These are phyloP conservation scores for Exserohilum turcica DNA, from an alignment of 2,329 filamentous ascomycete species.

Conservation along the genomic window DNA sequence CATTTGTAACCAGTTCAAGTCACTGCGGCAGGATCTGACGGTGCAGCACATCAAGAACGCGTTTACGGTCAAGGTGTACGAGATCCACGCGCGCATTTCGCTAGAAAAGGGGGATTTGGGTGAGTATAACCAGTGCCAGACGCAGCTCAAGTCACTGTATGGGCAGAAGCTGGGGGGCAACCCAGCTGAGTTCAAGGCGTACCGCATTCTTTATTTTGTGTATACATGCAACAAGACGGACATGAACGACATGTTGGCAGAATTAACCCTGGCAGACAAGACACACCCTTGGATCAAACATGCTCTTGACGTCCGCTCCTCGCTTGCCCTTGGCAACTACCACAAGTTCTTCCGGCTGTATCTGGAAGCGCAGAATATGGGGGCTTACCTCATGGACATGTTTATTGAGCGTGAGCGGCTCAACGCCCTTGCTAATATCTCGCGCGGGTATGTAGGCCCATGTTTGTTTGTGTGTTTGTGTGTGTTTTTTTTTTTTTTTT, in stretches of 20 bases:
- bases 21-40: conserved; percentile 94
- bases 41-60: conserved; percentile 97
- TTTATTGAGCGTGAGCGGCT: conserved; percentile 94
- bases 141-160: conserved; percentile 92
- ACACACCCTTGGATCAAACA: conserved; percentile 81
- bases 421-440: conserved; percentile 86
- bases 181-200: conserved; percentile 95
- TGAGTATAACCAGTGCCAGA: conserved; percentile 99
- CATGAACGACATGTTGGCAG: conserved; percentile 96
- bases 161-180: conserved; percentile 84
- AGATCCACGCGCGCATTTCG: conserved; percentile 96
- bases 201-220: conserved; percentile 99
- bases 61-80: conserved; percentile 95
- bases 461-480: no score
- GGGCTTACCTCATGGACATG: conserved; percentile 98
- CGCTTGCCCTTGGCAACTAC: conserved; percentile 91
- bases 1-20: conserved; percentile 99
- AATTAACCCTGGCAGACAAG: conserved; percentile 98
- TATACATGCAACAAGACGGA: conserved; percentile 97
- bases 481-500: no score
- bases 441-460: conserved; percentile 79
- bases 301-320: conserved; percentile 87
- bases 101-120: conserved; percentile 98
- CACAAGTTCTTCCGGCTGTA: conserved; percentile 98
- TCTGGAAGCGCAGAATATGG: conserved; percentile 93